Base-by-base conservation (phyloP, 2,329 filamentous ascomycete species). In the Colletotrichum tofieldiae region DNA sequence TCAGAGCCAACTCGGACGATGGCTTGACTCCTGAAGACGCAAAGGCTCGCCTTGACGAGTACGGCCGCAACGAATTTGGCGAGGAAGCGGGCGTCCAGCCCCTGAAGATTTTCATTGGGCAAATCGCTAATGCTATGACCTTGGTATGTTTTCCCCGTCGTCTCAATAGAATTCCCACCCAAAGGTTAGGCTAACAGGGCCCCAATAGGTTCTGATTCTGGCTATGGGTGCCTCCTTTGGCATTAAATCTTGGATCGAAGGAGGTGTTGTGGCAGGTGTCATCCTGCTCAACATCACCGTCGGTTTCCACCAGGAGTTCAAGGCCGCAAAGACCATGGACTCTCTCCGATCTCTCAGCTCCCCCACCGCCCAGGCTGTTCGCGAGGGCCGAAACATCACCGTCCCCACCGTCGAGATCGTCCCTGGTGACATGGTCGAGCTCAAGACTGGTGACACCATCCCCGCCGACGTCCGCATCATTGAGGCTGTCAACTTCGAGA, bases 81-180 rank as follows among this genome's bases (percentile, higher is more conserved):
- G 88, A 91, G 58, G 86, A 84, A 8, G 83, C 87, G 65, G 88
- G 88, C 11, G 91, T 93, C 29, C 88, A 88, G 67, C 86, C 89
- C 37, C 75, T 87, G 67, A 91, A 92, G 77, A 93, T 93, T 72
- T 81, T 93, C 29, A 83, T 93, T 60, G 85, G 87, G 41, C 91
- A 93, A 77, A 84, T 93, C 65, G 90, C 90, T 71, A 93, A 93
- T 80, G 91, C 91, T 18, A 89, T 93, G 88, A 93, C 89, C 75
- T 79, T 93, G 80, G 91, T 91, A 77, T 77, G 79, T 74, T 29
- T 47, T 23, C 4, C 18, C 54, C 18, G 37, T 66, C 41, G 12
- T 12, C 41, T 29, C 26, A 29, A 52, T 26, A 9, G 26, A 29
- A 12, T 3, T 16, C 5, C n/a, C 23, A 11, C 7, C 7, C 3